Evolutionary conservation across 805 yeast species (phyloP), one percentile per base, ranked within the genome.

Genomic region (Danielozyma ontarioensis): DNA sequence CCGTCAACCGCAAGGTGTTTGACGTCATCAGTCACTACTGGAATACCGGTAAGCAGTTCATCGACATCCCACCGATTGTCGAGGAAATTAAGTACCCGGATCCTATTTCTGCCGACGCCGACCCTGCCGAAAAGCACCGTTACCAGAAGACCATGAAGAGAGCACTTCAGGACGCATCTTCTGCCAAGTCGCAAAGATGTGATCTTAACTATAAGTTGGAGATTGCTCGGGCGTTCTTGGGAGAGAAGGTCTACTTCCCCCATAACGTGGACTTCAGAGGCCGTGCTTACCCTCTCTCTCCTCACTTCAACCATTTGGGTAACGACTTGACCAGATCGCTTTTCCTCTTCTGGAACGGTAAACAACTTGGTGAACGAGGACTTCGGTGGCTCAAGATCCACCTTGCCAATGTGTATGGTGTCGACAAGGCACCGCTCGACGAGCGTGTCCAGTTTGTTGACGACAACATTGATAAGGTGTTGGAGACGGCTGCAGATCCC

Each of bases 121-220:
- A 86, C 35, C 96, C 96, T 0, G 60, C 70, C 13, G 82, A 65
- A 6, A 69, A 82, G 28, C 72, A 78, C 36, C 81, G 77, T 31
- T 85, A 93, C 74, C 79, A 79, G 45, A 66, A 77, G 17, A 57
- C 66, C 31, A 76, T 84, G 36, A 79, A 78, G 35, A 68, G 64
- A 24, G 47, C 75, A 6, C 69, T 78, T 14, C 74, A 78, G 42
- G 80, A 76, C 27, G 79, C 78, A 39, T 75, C 83, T 8, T 67
- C 81, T 15, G 68, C 73, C 41, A 78, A 93, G 57, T 89, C 97
- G 0, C 83, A 81, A 54, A 76, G 98, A 57, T 93, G 98, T 64
- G 97, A 89, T 58, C 71, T 85, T 41, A 90, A 93, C 55, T 93
- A 93, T 57, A 93, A 87, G 55, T 62, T 93, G 33, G 98, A 93